Percentiles rank a stretch among this genome's conserved stretches.
phyloP scores from a whole-genome alignment of 352 stramenopile genomes.

The Phytopythium sindhum region DNA sequence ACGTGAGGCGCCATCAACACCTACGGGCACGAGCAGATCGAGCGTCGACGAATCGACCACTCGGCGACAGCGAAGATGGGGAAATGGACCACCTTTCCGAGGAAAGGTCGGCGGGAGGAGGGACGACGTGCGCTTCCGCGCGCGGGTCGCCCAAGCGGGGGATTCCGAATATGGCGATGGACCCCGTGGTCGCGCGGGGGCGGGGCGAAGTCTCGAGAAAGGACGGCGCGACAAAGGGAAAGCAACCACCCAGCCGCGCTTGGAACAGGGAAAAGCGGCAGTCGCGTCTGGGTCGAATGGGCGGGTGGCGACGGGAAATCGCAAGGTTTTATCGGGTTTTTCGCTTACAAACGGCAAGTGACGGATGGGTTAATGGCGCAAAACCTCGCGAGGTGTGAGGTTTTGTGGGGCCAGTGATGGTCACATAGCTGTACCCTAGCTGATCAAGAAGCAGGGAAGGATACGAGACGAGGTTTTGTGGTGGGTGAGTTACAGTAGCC shows the following conservation, averaged over 20 bases:
- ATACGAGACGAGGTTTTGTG: neutral
- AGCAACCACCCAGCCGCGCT: neutral
- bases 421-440: neutral
- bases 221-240: neutral
- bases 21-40: neutral
- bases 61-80: neutral
- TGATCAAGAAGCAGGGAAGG: neutral
- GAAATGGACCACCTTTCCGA: neutral
- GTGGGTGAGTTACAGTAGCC: neutral
- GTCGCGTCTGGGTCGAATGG: no score
- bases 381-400: neutral
- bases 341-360: neutral
- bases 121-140: neutral
- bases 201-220: constrained; percentile 2
- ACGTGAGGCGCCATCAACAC: constrained; percentile 34
- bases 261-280: neutral
- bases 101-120: neutral
- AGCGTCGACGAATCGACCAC: neutral
- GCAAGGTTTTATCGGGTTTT: neutral
- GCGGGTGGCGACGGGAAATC: neutral
- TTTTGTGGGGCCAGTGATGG: neutral
- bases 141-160: neutral
- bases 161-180: neutral
- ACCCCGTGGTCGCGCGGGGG: neutral
- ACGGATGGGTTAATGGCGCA: neutral